Percentiles rank a stretch among this genome's conserved stretches.
Evolutionary conservation across 768 basidiomycete species (phyloP).

Genomic region (Macrolepiota dolichaula): DNA sequence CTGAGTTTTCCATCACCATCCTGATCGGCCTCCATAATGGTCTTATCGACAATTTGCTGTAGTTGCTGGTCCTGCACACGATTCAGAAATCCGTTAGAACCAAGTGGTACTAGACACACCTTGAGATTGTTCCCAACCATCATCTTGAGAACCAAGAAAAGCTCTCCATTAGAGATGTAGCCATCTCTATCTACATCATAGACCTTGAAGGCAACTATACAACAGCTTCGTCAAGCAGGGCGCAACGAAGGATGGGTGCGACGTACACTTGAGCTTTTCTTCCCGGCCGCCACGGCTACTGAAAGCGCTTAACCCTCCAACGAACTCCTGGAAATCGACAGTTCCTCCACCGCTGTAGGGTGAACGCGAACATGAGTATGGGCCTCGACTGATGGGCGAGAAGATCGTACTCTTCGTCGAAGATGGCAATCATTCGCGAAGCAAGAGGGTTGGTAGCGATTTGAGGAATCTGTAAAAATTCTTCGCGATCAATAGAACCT

Average conservation of each 20-base stretch:
- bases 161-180: conserved; percentile 96
- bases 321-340: conserved; percentile 99
- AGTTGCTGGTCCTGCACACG: conserved; percentile 84
- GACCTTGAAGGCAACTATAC: conserved; percentile 95
- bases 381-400: background rate
- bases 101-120: conserved; percentile 37
- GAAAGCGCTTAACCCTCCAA: conserved; percentile 96
- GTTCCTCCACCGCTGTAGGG: conserved; percentile 86
- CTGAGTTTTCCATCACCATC: conserved; percentile 97
- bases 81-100: conserved; percentile 6
- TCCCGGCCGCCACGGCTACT: conserved; percentile 95
- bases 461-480: conserved; percentile 98
- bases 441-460: conserved; percentile 97
- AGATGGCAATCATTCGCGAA: conserved; percentile 98
- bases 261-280: conserved; percentile 92
- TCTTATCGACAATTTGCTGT: conserved; percentile 99
- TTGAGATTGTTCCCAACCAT: conserved; percentile 99
- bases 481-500: conserved; percentile 97
- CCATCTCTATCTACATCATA: conserved; percentile 99
- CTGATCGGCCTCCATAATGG: conserved; percentile 99
- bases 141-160: conserved; percentile 98
- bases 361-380: conserved; percentile 4
- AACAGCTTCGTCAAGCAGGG: background rate
- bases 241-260: background rate
- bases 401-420: conserved; percentile 91